phyloP scores from a whole-genome alignment of 2,329 filamentous ascomycete species.

The Trichoderma sp. region DNA sequence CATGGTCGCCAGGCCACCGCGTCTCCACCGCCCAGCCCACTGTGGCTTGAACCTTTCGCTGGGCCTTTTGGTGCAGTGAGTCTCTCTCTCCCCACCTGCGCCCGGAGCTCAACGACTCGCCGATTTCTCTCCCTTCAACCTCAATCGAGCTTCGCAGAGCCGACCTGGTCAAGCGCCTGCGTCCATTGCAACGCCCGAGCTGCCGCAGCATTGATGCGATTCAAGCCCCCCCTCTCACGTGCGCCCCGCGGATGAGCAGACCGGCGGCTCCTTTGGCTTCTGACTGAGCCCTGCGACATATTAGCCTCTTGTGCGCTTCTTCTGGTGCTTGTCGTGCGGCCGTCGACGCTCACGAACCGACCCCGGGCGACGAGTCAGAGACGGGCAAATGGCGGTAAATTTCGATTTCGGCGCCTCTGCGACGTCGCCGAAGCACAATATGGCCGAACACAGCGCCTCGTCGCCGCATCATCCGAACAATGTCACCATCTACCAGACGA shows the following conservation, averaged over 20 bases:
- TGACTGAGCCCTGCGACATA: constrained; percentile 4
- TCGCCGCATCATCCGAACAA: constrained; percentile 38
- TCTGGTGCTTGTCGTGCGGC: not conserved
- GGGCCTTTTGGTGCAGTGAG: not conserved
- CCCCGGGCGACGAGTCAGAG: not conserved
- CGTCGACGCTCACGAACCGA: not conserved
- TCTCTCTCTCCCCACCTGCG: constrained; percentile 14
- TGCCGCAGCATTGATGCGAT: constrained; percentile 24
- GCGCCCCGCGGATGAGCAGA: constrained; percentile 19
- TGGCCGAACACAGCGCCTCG: constrained; percentile 27
- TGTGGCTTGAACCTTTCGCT: constrained; percentile 25
- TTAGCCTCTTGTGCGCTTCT: not conserved
- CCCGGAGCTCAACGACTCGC: constrained; percentile 21
- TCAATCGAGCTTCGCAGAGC: not conserved
- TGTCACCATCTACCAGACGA: constrained; percentile 47
- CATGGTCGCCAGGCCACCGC: not conserved
- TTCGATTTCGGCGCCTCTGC: constrained; percentile 36
- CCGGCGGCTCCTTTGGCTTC: constrained; percentile 2
- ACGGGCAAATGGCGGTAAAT: constrained; percentile 17
- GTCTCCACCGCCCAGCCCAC: constrained; percentile 20
- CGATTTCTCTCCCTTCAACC: constrained; percentile 15
- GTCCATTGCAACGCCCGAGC: constrained; percentile 8
- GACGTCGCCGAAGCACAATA: constrained; percentile 34
- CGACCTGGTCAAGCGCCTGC: constrained; percentile 6
- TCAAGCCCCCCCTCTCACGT: constrained; percentile 20